Evolutionary conservation across 2,329 filamentous ascomycete species (phyloP).

Genomic region (Colletotrichum sublineola): DNA sequence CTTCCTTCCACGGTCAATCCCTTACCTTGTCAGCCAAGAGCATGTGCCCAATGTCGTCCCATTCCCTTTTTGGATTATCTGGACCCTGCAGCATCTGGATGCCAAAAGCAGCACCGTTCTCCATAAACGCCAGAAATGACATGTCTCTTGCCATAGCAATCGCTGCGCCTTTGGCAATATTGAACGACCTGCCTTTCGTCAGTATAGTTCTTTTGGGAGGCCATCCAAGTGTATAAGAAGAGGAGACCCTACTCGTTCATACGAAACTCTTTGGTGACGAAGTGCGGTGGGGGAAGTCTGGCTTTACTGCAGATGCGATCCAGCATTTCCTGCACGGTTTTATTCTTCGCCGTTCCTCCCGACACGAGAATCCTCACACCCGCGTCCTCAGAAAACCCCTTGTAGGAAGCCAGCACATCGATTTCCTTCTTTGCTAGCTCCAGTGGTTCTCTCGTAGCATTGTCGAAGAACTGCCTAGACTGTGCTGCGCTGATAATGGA

Average conservation of each 20-base stretch:
- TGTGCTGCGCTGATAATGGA: neutral
- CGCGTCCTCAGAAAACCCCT: neutral
- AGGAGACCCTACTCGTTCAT: neutral
- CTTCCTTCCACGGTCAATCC: neutral
- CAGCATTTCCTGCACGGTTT: neutral
- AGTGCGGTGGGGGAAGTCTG: neutral
- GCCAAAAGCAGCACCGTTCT: slow-evolving; percentile 13
- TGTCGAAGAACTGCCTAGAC: neutral
- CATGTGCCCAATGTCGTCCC: neutral
- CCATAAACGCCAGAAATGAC: neutral
- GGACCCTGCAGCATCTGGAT: slow-evolving; percentile 10
- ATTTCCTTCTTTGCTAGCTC: neutral
- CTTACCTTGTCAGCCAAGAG: neutral
- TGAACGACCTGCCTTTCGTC: slow-evolving; percentile 1
- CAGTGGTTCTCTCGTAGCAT: neutral
- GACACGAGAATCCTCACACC: slow-evolving; percentile 7
- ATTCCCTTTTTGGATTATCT: neutral
- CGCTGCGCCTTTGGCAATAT: neutral
- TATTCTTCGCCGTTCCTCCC: slow-evolving; percentile 17
- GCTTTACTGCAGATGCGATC: neutral
- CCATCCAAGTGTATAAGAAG: neutral
- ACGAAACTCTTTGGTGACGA: neutral
- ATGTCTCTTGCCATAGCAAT: neutral
- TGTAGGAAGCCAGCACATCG: neutral
- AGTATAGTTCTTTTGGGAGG: neutral